Percentiles rank a stretch among this genome's conserved stretches.
Evolutionary conservation across 148 eudicot species (phyloP).

Genomic region (Diospyros kaki): DNA sequence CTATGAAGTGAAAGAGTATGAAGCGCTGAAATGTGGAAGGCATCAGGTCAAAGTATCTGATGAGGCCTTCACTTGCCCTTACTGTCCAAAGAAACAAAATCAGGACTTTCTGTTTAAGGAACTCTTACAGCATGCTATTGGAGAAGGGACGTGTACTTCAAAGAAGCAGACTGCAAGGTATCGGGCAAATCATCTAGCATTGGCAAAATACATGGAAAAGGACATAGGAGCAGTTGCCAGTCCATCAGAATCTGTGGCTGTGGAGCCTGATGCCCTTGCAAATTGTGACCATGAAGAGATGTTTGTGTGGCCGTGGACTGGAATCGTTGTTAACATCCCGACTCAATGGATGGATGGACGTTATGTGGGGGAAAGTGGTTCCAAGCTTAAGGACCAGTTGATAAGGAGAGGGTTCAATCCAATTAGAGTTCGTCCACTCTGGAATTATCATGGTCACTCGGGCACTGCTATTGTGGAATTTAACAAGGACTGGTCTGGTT

Average conservation of each 20-base stretch:
- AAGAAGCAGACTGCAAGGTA: slow-evolving; percentile 76
- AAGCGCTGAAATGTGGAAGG: slow-evolving; percentile 61
- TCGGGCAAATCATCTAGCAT: slow-evolving; percentile 76
- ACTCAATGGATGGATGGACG: slow-evolving; percentile 62
- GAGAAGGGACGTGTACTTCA: slow-evolving; percentile 63
- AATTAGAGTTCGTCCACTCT: slow-evolving; percentile 71
- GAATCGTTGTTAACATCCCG: slow-evolving; percentile 76
- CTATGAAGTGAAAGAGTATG: slow-evolving; percentile 52
- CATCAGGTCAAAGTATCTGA: slow-evolving; percentile 48
- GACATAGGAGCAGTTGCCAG: slow-evolving; percentile 42
- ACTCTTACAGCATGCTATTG: slow-evolving; percentile 80
- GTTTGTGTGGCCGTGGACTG: slow-evolving; percentile 97
- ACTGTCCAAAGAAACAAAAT: slow-evolving; percentile 72
- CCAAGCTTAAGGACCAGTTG: slow-evolving; percentile 77
- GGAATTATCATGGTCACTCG: slow-evolving; percentile 84
- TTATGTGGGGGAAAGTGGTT: slow-evolving; percentile 85
- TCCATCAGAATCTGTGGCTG: slow-evolving; percentile 41
- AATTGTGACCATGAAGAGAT: slow-evolving; percentile 62
- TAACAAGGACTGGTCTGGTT: slow-evolving; percentile 79
- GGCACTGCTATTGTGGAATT: slow-evolving; percentile 88
- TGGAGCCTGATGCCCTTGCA: slow-evolving; percentile 34
- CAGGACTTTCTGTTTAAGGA: slow-evolving; percentile 60
- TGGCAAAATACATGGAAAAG: slow-evolving; percentile 63
- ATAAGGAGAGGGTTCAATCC: slow-evolving; percentile 77
- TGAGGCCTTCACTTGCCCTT: slow-evolving; percentile 69